A percentile compares a stretch with the other conserved stretches of the same genome.
phyloP scores from a whole-genome alignment of 2,329 filamentous ascomycete genomes.

The Domatiomyces catenatus region DNA sequence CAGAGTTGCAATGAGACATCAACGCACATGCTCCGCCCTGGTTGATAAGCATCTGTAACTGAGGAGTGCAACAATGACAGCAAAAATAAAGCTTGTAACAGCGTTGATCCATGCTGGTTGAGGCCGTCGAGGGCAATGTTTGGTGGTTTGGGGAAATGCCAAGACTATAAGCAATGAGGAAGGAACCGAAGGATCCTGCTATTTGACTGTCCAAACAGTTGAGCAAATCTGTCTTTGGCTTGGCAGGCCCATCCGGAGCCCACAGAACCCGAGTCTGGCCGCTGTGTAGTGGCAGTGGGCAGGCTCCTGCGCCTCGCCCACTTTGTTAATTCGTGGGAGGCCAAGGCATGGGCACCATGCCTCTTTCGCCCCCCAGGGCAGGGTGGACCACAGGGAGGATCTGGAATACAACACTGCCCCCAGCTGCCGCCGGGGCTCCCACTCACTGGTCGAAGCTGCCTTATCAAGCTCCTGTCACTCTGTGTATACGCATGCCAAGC shows the following conservation, averaged over 20 bases:
- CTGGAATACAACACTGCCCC: too few species aligned
- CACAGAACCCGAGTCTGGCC: neutral
- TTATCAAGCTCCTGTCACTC: neutral
- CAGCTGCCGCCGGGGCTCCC: too few species aligned
- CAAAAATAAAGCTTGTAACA: neutral
- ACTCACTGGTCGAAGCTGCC: neutral
- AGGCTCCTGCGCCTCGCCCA: too few species aligned
- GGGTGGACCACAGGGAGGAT: neutral
- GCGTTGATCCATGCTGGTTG: neutral
- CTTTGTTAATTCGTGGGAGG: neutral
- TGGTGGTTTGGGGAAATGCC: neutral
- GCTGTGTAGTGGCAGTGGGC: neutral
- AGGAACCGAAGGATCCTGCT: neutral
- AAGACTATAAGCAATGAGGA: neutral
- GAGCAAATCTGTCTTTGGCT: neutral
- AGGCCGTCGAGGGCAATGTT: neutral
- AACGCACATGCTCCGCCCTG: neutral
- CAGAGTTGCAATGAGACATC: neutral
- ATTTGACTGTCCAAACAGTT: neutral
- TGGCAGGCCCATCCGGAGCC: neutral
- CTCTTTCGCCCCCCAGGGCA: neutral
- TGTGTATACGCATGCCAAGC: neutral
- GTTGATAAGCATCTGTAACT: neutral
- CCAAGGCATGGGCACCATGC: neutral
- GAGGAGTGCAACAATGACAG: neutral